These are phyloP conservation scores for Stephania yunnanensis DNA, from an alignment of 164 flowering plant species.

Conservation along the genomic window DNA sequence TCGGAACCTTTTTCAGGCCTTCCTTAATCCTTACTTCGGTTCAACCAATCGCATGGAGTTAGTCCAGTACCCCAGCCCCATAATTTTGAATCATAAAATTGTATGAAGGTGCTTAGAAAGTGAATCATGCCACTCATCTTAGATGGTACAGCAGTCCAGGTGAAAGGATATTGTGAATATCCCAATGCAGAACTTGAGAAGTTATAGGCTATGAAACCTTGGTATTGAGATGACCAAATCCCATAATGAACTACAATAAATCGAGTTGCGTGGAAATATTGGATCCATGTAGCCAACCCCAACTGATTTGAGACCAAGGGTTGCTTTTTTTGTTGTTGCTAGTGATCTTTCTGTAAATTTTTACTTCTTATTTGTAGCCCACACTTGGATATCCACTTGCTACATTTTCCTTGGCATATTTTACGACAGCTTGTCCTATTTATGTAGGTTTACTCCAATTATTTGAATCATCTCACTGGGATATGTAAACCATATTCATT, in stretches of 20 bases:
- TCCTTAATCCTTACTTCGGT: neutral
- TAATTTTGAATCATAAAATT: too few relatives aligned
- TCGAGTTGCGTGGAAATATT: too few relatives aligned
- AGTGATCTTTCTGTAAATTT: neutral
- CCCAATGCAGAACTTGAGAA: neutral
- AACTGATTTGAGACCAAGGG: too few relatives aligned
- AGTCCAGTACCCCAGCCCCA: too few relatives aligned
- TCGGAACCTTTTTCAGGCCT: too few relatives aligned
- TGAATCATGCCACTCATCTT: neutral
- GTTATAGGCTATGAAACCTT: neutral
- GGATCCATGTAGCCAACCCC: neutral
- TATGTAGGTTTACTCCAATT: neutral
- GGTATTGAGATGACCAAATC: too few relatives aligned
- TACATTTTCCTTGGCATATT: too few relatives aligned
- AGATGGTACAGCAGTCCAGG: neutral
- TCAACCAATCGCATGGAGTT: neutral
- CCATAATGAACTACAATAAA: too few relatives aligned
- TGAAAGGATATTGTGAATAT: neutral
- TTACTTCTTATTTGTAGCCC: neutral
- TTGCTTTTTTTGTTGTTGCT: neutral
- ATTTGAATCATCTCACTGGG: neutral
- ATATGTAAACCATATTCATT: neutral
- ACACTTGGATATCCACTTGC: neutral
- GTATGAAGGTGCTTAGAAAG: neutral
- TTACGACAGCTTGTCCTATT: neutral